Evolutionary conservation across 1,139 yeast genomes (phyloP), one percentile per base, ranked within the genome.

Genomic region (Casaregolazyma suthepensis): DNA sequence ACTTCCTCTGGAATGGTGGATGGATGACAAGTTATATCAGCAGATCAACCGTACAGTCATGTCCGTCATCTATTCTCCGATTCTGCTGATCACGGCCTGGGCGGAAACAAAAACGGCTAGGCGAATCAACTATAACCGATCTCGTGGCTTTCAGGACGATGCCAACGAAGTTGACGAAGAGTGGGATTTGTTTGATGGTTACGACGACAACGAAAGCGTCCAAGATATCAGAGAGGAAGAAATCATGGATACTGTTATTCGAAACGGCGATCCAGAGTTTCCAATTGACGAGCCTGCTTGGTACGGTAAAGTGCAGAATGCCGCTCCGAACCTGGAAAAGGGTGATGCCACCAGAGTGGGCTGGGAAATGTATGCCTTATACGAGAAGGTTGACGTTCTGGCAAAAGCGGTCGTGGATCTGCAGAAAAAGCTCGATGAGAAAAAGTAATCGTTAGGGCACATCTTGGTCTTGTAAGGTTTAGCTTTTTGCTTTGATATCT

Each of bases 111-210:
- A 78, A 38, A 77, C 75, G 45, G 94, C 96, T 1, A 78, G 82
- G 60, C 74, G 94, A 61, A 82, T 88, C 40, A 77, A 75, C 52
- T 88, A 86, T 68, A 89, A 89, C 68, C 76, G 96, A 57, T 72
- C 76, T 59, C 78, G 77, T 61, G 82, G 85, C 1, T 69, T 80
- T 18, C 73, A 86, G 0, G 96, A 88, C 66, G 96, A 89, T 69
- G 89, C 91, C 23, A 87, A 87, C 66, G 94, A 87, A 63, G 65
- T 74, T 40, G 89, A 89, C 62, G 78, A 84, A 17, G 91, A 85
- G 64, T 88, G 96, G 95, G 88, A 85, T 61, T 73, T 88, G 61
- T 79, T 85, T 9, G 96, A 88, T 67, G 96, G 96, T 0, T 79
- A 71, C 43, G 76, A 75, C 9, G 78, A 63, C 35, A 57, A 54